A percentile compares a stretch with the other conserved stretches of the same genome.
Conservation (phyloP, 352 stramenopile genomes). For the Phytophthora pluvialis region DNA sequence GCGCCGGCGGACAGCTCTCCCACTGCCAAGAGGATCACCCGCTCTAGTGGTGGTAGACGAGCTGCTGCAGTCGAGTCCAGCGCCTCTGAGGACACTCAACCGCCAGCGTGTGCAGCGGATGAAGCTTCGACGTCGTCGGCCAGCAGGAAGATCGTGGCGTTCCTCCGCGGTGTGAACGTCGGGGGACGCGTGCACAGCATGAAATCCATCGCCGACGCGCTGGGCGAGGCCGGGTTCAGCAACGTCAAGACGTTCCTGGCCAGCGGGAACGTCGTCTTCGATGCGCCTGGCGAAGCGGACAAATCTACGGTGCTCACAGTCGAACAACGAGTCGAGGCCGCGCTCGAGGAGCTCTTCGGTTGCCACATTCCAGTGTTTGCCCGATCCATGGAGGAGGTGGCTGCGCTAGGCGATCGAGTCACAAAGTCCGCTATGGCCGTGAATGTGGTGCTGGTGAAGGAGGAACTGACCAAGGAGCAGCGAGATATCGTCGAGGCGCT, state of each 20-base stretch:
- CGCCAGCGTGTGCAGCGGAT: constrained; percentile 2
- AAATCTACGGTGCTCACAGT: constrained; percentile 3
- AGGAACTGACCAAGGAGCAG: constrained; percentile 27
- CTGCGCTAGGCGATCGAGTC: constrained; percentile 2
- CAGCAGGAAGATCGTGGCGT: constrained; percentile 33
- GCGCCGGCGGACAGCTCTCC: background rate
- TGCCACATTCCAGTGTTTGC: constrained; percentile 30
- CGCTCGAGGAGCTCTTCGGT: constrained; percentile 35
- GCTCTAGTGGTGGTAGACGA: background rate
- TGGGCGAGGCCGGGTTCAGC: constrained; percentile 22
- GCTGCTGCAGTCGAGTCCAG: background rate
- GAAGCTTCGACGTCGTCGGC: background rate
- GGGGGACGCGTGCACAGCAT: constrained; percentile 40
- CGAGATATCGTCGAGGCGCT: constrained; percentile 23
- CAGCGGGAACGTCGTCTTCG: constrained; percentile 41
- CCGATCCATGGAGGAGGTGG: constrained; percentile 29
- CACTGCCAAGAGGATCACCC: constrained; percentile 15
- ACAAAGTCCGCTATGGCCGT: constrained; percentile 27
- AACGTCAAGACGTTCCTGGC: constrained; percentile 42
- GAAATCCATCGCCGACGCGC: constrained; percentile 32
- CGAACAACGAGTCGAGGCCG: constrained; percentile 33
- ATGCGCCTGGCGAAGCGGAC: background rate
- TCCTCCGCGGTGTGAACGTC: constrained; percentile 44
- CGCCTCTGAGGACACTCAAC: background rate
- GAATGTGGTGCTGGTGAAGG: constrained; percentile 41